phyloP scores from a whole-genome alignment of 1,284 basidiomycete genomes.

The Tetrapyrgos nigripes region DNA sequence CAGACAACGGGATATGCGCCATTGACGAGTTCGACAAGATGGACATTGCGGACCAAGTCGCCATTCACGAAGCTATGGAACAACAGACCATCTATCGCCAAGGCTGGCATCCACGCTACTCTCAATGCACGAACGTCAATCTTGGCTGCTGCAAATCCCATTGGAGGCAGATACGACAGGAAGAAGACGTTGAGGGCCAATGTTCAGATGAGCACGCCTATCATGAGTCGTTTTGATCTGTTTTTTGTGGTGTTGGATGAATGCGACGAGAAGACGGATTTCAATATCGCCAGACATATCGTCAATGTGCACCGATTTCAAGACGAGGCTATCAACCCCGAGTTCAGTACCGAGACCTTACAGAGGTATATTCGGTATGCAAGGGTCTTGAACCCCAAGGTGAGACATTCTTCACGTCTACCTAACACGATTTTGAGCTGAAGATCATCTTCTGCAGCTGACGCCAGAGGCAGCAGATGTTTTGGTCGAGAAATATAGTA shows the following conservation, averaged over 20 bases:
- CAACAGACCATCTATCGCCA: conserved; percentile 99
- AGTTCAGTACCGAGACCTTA: conserved; percentile 96
- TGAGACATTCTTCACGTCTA: conserved; percentile 36
- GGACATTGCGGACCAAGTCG: conserved; percentile 98
- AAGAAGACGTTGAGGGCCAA: conserved; percentile 96
- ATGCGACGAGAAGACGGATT: conserved; percentile 92
- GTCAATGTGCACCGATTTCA: conserved; percentile 97
- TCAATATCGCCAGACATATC: conserved; percentile 96
- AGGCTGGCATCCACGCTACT: conserved; percentile 98
- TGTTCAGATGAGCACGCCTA: conserved; percentile 97
- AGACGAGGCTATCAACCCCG: conserved; percentile 93
- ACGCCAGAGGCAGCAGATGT: conserved; percentile 93
- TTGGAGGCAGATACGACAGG: conserved; percentile 96
- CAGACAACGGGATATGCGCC: conserved; percentile 99
- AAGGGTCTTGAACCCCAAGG: conserved; percentile 96
- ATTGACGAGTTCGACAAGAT: conserved; percentile 99
- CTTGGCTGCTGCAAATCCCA: conserved; percentile 96
- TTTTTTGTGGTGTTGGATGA: conserved; percentile 99
- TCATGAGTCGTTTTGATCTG: conserved; percentile 99
- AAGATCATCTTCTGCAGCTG: conserved; percentile 57
- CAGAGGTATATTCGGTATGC: conserved; percentile 98
- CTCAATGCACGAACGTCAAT: conserved; percentile 98
- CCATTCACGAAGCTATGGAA: conserved; percentile 99
- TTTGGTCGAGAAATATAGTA: conserved; percentile 95
- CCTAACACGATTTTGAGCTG: not conserved